Evolutionary conservation across 495 filamentous ascomycete genomes (phyloP).

Genomic region (Daldinia loculata): DNA sequence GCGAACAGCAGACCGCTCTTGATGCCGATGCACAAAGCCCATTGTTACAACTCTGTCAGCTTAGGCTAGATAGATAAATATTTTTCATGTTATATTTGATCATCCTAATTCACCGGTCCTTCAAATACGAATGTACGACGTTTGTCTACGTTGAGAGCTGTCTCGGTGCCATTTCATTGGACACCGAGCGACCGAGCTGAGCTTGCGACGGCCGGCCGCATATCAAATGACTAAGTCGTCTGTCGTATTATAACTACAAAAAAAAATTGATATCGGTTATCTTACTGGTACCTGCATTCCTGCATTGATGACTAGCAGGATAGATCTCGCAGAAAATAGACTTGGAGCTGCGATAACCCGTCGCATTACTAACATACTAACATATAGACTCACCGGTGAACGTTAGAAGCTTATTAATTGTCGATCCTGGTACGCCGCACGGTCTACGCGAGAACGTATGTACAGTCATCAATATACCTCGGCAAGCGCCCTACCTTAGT

Average conservation of each 20-base stretch:
- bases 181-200: conserved; percentile 25
- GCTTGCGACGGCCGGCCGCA: conserved; percentile 29
- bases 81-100: conserved; percentile 20
- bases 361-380: neutral
- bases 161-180: conserved; percentile 32
- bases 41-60: conserved; percentile 17
- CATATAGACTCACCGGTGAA: conserved; percentile 5
- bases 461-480: neutral
- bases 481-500: neutral
- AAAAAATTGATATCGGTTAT: conserved; percentile 6
- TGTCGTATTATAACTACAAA: conserved; percentile 18
- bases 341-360: conserved; percentile 26
- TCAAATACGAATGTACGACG: conserved; percentile 26
- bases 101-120: conserved; percentile 22
- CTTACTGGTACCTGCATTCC: conserved; percentile 41
- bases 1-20: conserved; percentile 10
- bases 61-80: neutral
- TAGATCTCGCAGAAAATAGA: conserved; percentile 39
- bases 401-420: conserved; percentile 10
- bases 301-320: conserved; percentile 31
- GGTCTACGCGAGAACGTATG: neutral
- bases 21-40: conserved; percentile 15
- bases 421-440: neutral
- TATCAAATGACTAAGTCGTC: conserved; percentile 27
- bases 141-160: conserved; percentile 8